A percentile compares a stretch with the other conserved stretches of the same genome.
phyloP scores from a whole-genome alignment of 2,329 filamentous ascomycete species.

The Alternaria alternata region DNA sequence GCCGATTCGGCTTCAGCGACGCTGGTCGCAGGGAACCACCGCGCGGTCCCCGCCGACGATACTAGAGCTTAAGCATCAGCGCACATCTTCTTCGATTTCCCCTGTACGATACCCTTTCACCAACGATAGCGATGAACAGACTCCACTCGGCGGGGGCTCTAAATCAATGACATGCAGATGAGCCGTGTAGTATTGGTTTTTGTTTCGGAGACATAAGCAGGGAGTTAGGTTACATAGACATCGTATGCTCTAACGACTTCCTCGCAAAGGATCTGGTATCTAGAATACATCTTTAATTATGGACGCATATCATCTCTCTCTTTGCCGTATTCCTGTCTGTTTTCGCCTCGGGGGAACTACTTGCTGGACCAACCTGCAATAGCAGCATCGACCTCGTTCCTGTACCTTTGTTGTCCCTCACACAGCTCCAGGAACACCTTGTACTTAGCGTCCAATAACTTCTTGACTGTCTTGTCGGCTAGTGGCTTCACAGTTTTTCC shows the following conservation, averaged over 20 bases:
- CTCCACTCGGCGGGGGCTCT: background rate
- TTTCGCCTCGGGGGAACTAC: background rate
- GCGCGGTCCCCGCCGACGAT: constrained; percentile 45
- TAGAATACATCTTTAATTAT: constrained; percentile 12
- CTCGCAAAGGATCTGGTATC: constrained; percentile 7
- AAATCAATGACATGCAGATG: background rate
- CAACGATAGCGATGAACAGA: constrained; percentile 17
- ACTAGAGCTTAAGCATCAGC: constrained; percentile 24
- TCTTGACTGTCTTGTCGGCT: constrained; percentile 75
- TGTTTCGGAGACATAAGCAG: constrained; percentile 8
- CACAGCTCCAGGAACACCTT: constrained; percentile 95
- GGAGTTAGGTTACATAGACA: constrained; percentile 1
- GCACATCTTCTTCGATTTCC: constrained; percentile 16
- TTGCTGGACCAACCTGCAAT: constrained; percentile 44
- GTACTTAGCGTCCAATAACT: constrained; percentile 86
- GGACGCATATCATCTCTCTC: background rate
- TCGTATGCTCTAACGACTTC: background rate
- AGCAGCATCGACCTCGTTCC: constrained; percentile 75
- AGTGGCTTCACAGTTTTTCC: constrained; percentile 83
- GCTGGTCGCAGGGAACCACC: constrained; percentile 36
- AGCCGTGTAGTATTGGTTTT: constrained; percentile 1
- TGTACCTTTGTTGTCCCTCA: constrained; percentile 82
- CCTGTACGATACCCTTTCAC: constrained; percentile 38
- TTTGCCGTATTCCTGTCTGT: background rate
- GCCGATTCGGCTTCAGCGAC: constrained; percentile 54